Evolutionary conservation across 2,329 filamentous ascomycete species (phyloP).

Genomic region (Trichoderma simmonsii): DNA sequence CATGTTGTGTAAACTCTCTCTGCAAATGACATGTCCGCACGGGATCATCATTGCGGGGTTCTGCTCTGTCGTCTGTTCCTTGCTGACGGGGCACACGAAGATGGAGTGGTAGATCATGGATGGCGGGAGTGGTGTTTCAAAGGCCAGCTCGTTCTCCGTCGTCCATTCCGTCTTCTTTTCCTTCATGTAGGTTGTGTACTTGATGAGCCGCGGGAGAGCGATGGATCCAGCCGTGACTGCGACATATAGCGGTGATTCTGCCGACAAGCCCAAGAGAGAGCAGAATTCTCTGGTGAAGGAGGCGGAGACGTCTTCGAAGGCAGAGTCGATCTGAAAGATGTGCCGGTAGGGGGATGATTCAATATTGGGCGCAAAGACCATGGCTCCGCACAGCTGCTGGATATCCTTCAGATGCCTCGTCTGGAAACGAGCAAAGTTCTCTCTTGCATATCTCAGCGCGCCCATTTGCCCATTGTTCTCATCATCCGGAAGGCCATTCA

Average conservation of each 20-base stretch:
- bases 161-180: conserved; percentile 95
- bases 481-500: conserved; percentile 55
- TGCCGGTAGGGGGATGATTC: conserved; percentile 71
- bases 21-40: conserved; percentile 90
- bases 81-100: conserved; percentile 95
- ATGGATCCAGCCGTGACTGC: conserved; percentile 90
- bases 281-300: conserved; percentile 95
- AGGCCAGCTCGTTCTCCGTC: conserved; percentile 82
- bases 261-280: conserved; percentile 81
- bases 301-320: conserved; percentile 80
- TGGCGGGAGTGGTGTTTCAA: conserved; percentile 60
- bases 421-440: conserved; percentile 72
- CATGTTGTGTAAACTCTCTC: conserved; percentile 75
- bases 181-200: conserved; percentile 82
- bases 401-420: conserved; percentile 74
- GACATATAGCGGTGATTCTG: conserved; percentile 88
- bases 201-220: conserved; percentile 82
- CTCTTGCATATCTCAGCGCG: conserved; percentile 73
- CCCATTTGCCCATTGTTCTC: conserved; percentile 53
- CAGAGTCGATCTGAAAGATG: conserved; percentile 70
- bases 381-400: conserved; percentile 73
- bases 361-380: conserved; percentile 76
- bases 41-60: conserved; percentile 98
- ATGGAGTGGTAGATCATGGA: conserved; percentile 84
- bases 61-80: conserved; percentile 87